Base-by-base conservation (phyloP, 495 filamentous ascomycete genomes). In the Penicillium soppii region DNA sequence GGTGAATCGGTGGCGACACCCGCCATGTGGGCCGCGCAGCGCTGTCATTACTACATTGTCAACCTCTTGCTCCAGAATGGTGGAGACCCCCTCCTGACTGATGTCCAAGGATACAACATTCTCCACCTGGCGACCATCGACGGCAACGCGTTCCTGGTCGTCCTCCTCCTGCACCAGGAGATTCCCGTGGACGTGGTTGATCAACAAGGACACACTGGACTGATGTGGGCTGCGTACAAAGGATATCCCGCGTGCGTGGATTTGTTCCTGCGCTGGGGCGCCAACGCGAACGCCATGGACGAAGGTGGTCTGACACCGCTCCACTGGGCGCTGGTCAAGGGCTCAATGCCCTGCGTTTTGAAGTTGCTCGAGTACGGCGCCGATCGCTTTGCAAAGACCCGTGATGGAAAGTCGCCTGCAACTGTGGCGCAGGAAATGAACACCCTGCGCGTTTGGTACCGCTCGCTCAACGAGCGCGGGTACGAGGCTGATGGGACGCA, bases 191-290 rank as follows among this genome's bases (percentile, higher is more conserved):
- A 98, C 65, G 87, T 90, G 15, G 78, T 85, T 27, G 94, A 98
- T 71, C 78, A 87, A 44, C 88, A 89, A 59, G 88, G 90, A 9
- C 95, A 98, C 69, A 97, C 95, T 1, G 85, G 83, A 30, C 72
- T 98, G 44, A 98, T 98, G 94, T 98, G 94, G 94, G 89, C 95
- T 20, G 92, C 92, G 23, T 98, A 98, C 71, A 98, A 97, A 65
- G 95, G 95, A 16, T 95, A 82, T 64, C 87, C 91, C 0, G 84
- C 84, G 19, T 94, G 88, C 61, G 95, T 98, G 38, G 95, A 97
- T 66, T 70, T 97, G 19, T 94, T 96, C 59, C 69, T 98, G 48
- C 85, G 91, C 52, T 98, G 94, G 92, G 94, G 94, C 21, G 94
- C 94, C 26, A 91, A 91, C 65, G 88, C 95, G 15, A 90, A 95